Percentiles rank a stretch among this genome's conserved stretches.
These are phyloP conservation scores for Colletotrichum sp. DNA, from an alignment of 2,329 filamentous ascomycete species.

Conservation along the genomic window DNA sequence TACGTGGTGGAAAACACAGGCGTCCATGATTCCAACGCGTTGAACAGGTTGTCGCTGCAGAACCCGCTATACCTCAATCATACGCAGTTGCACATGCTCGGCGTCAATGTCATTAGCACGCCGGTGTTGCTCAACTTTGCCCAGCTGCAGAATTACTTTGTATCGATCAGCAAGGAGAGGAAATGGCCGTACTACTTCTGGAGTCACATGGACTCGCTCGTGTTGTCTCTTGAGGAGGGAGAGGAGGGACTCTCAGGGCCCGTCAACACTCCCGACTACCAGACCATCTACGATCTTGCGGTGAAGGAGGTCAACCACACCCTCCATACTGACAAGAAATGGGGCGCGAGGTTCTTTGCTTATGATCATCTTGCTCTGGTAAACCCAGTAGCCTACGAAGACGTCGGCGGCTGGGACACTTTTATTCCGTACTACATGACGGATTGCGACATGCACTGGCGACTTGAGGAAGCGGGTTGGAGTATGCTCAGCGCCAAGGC, in stretches of 20 bases:
- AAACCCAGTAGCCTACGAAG: constrained; percentile 55
- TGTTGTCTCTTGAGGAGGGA: constrained; percentile 45
- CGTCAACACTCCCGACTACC: constrained; percentile 42
- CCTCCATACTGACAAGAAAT: constrained; percentile 38
- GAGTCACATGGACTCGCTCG: constrained; percentile 60
- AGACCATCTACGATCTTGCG: constrained; percentile 45
- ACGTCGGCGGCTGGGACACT: constrained; percentile 61
- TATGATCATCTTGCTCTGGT: constrained; percentile 64
- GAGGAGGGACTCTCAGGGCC: constrained; percentile 17
- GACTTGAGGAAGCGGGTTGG: constrained; percentile 50
- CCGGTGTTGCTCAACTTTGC: constrained; percentile 59
- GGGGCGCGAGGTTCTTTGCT: constrained; percentile 60
- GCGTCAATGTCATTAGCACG: constrained; percentile 55
- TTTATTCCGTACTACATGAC: constrained; percentile 63
- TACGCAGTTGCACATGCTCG: constrained; percentile 50
- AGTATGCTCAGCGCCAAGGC: constrained; percentile 40
- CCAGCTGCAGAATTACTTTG: constrained; percentile 61
- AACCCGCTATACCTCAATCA: constrained; percentile 65
- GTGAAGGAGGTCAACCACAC: constrained; percentile 39
- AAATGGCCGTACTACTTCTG: constrained; percentile 58
- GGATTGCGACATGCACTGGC: constrained; percentile 61
- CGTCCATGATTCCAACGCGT: constrained; percentile 56
- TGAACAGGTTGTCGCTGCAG: constrained; percentile 51
- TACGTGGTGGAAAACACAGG: constrained; percentile 66
- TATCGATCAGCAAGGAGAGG: constrained; percentile 47